A percentile compares a stretch with the other conserved stretches of the same genome.
Conservation (phyloP, 1,284 basidiomycete species). For the Spongispora temasekensis region DNA sequence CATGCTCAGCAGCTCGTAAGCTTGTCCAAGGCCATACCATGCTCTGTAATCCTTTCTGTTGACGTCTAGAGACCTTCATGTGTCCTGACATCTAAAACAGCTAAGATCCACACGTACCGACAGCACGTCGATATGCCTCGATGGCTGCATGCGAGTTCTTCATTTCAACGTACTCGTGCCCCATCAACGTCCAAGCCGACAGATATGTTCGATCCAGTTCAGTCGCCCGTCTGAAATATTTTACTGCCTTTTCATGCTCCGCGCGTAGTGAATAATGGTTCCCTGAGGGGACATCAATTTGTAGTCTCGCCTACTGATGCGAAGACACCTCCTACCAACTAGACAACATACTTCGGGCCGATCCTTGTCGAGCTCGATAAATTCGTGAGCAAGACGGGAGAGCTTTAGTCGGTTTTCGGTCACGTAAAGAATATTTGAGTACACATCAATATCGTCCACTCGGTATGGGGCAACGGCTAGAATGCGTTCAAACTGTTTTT, state of each 20-base stretch:
- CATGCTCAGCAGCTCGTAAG: conserved; percentile 96
- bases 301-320: too few species aligned
- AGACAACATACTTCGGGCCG: conserved; percentile 94
- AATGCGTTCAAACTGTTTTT: conserved; percentile 82
- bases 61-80: conserved; percentile 59
- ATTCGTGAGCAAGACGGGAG: conserved; percentile 91
- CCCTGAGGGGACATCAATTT: conserved; percentile 48
- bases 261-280: conserved; percentile 94
- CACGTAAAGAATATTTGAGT: conserved; percentile 97
- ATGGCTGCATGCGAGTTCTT: conserved; percentile 99
- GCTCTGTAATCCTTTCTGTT: conserved; percentile 97
- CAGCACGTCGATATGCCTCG: conserved; percentile 94
- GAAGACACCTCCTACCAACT: conserved; percentile 63
- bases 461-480: conserved; percentile 83
- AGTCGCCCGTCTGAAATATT: conserved; percentile 93
- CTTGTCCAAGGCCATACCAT: conserved; percentile 98
- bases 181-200: conserved; percentile 99
- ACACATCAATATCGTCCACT: conserved; percentile 95
- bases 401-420: conserved; percentile 88
- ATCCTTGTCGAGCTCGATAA: conserved; percentile 84
- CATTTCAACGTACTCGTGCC: conserved; percentile 98
- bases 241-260: conserved; percentile 95
- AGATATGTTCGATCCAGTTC: conserved; percentile 94
- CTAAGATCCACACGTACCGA: conserved; percentile 59
- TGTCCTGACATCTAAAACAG: not conserved